Percentiles rank a stretch among this genome's conserved stretches.
Conservation (phyloP, 2,329 filamentous ascomycete species). For the Diaporthe ampelina region DNA sequence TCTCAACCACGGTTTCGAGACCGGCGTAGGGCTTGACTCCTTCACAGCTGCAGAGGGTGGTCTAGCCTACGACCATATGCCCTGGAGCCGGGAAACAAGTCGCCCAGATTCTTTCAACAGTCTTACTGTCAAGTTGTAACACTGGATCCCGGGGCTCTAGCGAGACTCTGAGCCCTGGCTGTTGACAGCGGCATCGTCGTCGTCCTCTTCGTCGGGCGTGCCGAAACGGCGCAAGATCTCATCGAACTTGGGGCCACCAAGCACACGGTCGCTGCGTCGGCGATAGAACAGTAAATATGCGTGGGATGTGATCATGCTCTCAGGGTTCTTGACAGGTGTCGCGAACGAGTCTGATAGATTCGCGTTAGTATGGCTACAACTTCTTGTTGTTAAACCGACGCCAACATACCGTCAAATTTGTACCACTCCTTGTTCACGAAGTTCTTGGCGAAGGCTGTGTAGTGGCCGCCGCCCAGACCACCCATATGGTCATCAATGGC, state of each 20-base stretch:
- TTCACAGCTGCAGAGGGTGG: conserved; percentile 13
- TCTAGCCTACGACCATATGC: conserved; percentile 13
- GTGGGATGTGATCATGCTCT: conserved; percentile 77
- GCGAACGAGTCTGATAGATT: conserved; percentile 79
- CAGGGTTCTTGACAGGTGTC: conserved; percentile 69
- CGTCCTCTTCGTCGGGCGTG: conserved; percentile 24
- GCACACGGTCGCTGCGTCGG: conserved; percentile 79
- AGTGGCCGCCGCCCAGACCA: conserved; percentile 93
- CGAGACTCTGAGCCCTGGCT: conserved; percentile 40
- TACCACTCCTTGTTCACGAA: conserved; percentile 94
- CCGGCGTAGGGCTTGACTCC: conserved; percentile 1
- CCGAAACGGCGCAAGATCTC: conserved; percentile 67
- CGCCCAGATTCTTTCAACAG: neutral
- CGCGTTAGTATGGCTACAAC: neutral
- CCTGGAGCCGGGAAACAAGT: conserved; percentile 9
- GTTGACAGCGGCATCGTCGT: conserved; percentile 37
- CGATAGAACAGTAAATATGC: conserved; percentile 98
- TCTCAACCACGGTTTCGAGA: neutral
- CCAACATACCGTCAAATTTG: conserved; percentile 88
- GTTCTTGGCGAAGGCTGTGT: conserved; percentile 94
- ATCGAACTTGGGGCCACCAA: conserved; percentile 84
- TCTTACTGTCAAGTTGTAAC: conserved; percentile 26
- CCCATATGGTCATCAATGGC: conserved; percentile 97
- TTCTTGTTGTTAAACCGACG: neutral
- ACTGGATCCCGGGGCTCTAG: conserved; percentile 30